phyloP scores from a whole-genome alignment of 495 filamentous ascomycete species.

The Neurospora cerealis region DNA sequence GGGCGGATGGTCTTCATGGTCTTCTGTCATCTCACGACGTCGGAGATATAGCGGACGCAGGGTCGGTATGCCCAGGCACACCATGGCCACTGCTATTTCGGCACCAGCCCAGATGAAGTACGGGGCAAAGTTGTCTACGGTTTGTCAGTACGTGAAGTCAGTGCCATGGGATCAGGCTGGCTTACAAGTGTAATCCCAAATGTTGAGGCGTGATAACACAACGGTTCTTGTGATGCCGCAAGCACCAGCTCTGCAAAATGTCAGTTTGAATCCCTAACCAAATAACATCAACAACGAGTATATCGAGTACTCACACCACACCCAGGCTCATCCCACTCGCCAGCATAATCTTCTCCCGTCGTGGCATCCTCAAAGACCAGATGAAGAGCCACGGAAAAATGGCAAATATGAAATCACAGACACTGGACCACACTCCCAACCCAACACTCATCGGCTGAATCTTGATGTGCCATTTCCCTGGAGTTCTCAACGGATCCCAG shows the following conservation, averaged over 20 bases:
- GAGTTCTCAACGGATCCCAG: conserved; percentile 28
- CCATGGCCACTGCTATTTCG: conserved; percentile 30
- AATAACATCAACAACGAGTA: not conserved
- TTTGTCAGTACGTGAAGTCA: not conserved
- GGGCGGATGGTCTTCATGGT: conserved; percentile 9
- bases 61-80: conserved; percentile 31
- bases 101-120: conserved; percentile 33
- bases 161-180: not conserved
- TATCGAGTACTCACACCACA: conserved; percentile 24
- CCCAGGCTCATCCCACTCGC: conserved; percentile 34
- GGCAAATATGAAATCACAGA: conserved; percentile 35
- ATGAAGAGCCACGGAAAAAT: conserved; percentile 37
- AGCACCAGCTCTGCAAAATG: conserved; percentile 22
- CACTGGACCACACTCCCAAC: conserved; percentile 30
- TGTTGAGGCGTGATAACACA: conserved; percentile 24
- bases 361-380: conserved; percentile 29
- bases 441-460: conserved; percentile 30
- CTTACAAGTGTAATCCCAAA: conserved; percentile 30
- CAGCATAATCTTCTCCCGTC: conserved; percentile 30
- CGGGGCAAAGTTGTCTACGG: conserved; percentile 23
- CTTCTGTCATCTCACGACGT: conserved; percentile 12
- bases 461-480: conserved; percentile 26
- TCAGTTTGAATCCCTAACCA: conserved; percentile 4
- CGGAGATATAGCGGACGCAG: conserved; percentile 28
- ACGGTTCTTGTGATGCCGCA: conserved; percentile 31